phyloP scores from a whole-genome alignment of 2,329 filamentous ascomycete species.

The Talaromyces sp. region DNA sequence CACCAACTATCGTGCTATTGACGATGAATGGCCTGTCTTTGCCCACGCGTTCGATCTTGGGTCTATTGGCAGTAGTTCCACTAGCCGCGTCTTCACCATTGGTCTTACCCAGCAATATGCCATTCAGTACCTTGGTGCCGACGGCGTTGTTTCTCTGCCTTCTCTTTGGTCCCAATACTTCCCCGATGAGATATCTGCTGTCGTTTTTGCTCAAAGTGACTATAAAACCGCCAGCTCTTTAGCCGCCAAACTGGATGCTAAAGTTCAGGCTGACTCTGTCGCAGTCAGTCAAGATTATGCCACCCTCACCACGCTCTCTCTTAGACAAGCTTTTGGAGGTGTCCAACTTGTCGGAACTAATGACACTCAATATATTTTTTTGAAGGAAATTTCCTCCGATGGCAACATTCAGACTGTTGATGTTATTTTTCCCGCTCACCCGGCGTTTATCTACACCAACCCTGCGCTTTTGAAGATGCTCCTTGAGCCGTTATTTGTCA shows the following conservation, averaged over 20 bases:
- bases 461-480: slow-evolving; percentile 54
- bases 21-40: slow-evolving; percentile 48
- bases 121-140: slow-evolving; percentile 45
- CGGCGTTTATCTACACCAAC: slow-evolving; percentile 55
- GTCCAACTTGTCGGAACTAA: slow-evolving; percentile 46
- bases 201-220: slow-evolving; percentile 48
- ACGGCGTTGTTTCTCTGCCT: slow-evolving; percentile 32
- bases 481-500: slow-evolving; percentile 61
- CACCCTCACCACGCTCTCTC: slow-evolving; percentile 46
- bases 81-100: slow-evolving; percentile 45
- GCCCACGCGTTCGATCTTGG: slow-evolving; percentile 49
- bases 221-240: slow-evolving; percentile 30
- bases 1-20: slow-evolving; percentile 46
- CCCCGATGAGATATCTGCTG: slow-evolving; percentile 34
- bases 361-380: slow-evolving; percentile 45
- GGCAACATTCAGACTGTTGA: slow-evolving; percentile 56
- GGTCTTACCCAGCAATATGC: slow-evolving; percentile 46
- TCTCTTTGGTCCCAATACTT: slow-evolving; percentile 50
- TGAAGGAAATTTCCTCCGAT: slow-evolving; percentile 57
- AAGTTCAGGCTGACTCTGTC: slow-evolving; percentile 40
- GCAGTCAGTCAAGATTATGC: slow-evolving; percentile 46
- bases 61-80: slow-evolving; percentile 30
- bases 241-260: slow-evolving; percentile 37
- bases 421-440: slow-evolving; percentile 50
- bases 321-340: slow-evolving; percentile 49